Evolutionary conservation across 2,329 filamentous ascomycete species (phyloP).

Genomic region (Colletotrichum cordylinicola): DNA sequence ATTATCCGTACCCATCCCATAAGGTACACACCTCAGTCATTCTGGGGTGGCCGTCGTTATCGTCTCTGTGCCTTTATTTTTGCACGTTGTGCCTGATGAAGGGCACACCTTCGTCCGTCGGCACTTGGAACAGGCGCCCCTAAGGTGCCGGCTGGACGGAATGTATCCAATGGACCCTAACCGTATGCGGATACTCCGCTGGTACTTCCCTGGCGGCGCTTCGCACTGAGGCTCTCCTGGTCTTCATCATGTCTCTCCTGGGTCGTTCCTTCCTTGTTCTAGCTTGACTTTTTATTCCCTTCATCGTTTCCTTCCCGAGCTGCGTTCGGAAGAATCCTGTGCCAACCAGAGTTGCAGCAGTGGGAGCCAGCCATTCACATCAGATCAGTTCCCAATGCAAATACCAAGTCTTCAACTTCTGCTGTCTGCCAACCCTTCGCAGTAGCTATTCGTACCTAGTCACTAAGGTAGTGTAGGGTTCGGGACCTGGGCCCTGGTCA

Average conservation of each 20-base stretch:
- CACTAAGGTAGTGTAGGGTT: background rate
- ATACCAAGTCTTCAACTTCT: background rate
- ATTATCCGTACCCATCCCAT: background rate
- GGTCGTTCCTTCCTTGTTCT: background rate
- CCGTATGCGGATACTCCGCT: background rate
- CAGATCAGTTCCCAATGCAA: background rate
- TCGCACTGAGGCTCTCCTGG: background rate
- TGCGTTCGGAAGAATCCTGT: background rate
- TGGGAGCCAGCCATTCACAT: background rate
- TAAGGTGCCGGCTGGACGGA: too few species aligned
- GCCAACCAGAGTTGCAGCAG: background rate
- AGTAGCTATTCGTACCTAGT: background rate
- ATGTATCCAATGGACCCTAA: background rate
- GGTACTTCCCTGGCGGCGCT: background rate
- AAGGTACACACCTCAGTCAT: background rate
- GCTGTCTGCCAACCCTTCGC: background rate
- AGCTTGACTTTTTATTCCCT: background rate
- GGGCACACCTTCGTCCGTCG: too few species aligned
- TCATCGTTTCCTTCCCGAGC: background rate
- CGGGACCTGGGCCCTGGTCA: background rate
- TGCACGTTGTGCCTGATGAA: too few species aligned
- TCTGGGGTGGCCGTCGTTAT: too few species aligned
- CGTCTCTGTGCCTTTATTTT: too few species aligned
- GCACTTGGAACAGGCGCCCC: too few species aligned
- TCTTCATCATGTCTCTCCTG: background rate